phyloP scores from a whole-genome alignment of 164 flowering plant genomes.

The Protea cynaroides region DNA sequence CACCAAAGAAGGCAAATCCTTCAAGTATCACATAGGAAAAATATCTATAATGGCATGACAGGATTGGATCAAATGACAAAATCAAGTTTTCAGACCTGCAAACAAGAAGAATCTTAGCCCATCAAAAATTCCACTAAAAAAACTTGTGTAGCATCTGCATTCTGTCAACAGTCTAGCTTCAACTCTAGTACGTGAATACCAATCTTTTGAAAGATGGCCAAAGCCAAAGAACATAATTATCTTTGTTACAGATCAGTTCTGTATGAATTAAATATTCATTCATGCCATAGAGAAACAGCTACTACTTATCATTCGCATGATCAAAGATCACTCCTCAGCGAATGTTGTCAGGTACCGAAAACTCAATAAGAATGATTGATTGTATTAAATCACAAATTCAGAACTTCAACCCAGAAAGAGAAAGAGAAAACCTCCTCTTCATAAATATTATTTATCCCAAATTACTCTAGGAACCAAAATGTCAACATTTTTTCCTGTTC shows the following conservation, averaged over 20 bases:
- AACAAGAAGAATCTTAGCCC: not conserved
- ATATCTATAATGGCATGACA: not conserved
- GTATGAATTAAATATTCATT: not conserved
- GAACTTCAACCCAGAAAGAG: constrained; percentile 16
- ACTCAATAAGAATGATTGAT: constrained; percentile 2
- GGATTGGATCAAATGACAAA: not conserved
- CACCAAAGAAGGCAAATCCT: too few relatives aligned
- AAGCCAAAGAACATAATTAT: constrained; percentile 4
- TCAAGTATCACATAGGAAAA: too few relatives aligned
- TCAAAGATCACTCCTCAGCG: not conserved
- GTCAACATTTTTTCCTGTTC: constrained; percentile 38
- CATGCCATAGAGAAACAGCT: constrained; percentile 4
- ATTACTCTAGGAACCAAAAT: constrained; percentile 35
- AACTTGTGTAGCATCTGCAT: not conserved
- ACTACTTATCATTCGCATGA: not conserved
- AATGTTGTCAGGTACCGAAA: not conserved
- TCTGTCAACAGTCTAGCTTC: not conserved
- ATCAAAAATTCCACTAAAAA: not conserved
- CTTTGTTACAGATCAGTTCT: not conserved
- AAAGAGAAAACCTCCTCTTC: constrained; percentile 18
- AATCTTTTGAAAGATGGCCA: constrained; percentile 1
- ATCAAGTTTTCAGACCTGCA: not conserved
- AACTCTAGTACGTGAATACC: not conserved
- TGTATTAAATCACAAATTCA: not conserved
- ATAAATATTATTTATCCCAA: constrained; percentile 27